Evolutionary conservation across 345 rosid species (phyloP), one percentile per base, ranked within the genome.

Genomic region (Brassica incana): DNA sequence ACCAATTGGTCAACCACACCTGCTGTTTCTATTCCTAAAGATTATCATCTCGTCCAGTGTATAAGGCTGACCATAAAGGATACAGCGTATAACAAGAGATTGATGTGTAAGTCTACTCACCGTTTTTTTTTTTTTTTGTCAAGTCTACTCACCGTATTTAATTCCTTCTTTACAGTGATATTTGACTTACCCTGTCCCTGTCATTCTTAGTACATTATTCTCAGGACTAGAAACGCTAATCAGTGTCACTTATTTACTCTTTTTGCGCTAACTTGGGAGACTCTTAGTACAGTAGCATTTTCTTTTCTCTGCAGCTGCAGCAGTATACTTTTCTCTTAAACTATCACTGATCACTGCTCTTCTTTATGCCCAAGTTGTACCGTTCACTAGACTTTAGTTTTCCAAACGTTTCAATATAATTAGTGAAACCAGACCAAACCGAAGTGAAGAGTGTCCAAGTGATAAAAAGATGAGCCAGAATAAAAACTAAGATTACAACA

Each of bases 301-400:
- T 35, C 92, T 89, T 80, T 90, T 89, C 77, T 85, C 91, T 10
- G 89, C 85, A 82, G 87, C 79, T 81, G 91, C 88, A 14, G 92
- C 88, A 56, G 85, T 80, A 81, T 84, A 78, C 84, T 80, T 88
- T 72, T 88, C 88, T 85, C 88, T 88, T 56, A 81, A 83, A 68
- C 71, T 72, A 81, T 88, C 86, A 81, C 88, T 85, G 86, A 67
- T 84, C 54, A 12, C 15, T 45, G 54, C 25, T 88, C 93, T 69
- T 89, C 90, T 77, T 87, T 85, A 67, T 86, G 84, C 65, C 84
- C 87, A 63, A 75, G 50, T 82, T 88, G 85, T 77, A 84, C 83
- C 27, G n/a, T 56, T 20, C 11, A 4, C 27, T 16, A 14, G 25
- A 20, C 25, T 40, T 40, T 23, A 15, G 15, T 5, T 56, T 15